Percentiles rank a stretch among this genome's conserved stretches.
These are phyloP conservation scores for Trametes cubensis DNA, from an alignment of 768 basidiomycete genomes.

Conservation along the genomic window DNA sequence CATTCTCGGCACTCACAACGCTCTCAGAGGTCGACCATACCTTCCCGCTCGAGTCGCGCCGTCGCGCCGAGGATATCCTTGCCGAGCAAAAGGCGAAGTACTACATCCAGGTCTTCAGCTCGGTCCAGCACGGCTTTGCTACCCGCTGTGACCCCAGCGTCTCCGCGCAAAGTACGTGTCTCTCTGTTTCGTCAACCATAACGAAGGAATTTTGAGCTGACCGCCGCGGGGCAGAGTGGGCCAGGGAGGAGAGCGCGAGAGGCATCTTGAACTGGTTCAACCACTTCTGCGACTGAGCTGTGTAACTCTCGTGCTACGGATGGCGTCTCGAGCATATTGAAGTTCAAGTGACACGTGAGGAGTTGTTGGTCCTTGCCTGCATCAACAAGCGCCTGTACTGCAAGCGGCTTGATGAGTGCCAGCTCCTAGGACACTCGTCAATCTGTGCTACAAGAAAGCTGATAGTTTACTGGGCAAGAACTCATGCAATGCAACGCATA, in stretches of 20 bases:
- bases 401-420: too few relatives aligned
- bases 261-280: slow-evolving; percentile 26
- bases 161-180: neutral
- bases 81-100: slow-evolving; percentile 54
- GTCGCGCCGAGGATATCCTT: slow-evolving; percentile 58
- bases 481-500: too few relatives aligned
- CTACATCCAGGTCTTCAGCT: slow-evolving; percentile 59
- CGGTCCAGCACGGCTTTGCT: slow-evolving; percentile 39
- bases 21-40: slow-evolving; percentile 51
- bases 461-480: too few relatives aligned
- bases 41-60: slow-evolving; percentile 54
- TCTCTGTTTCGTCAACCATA: too few relatives aligned
- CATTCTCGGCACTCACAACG: neutral
- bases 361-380: too few relatives aligned
- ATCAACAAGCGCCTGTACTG: too few relatives aligned
- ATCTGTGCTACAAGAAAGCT: too few relatives aligned
- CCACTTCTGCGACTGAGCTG: slow-evolving; percentile 7
- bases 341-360: too few relatives aligned
- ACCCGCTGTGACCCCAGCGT: slow-evolving; percentile 2
- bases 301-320: too few relatives aligned
- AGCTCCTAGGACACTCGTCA: too few relatives aligned
- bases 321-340: too few relatives aligned
- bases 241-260: slow-evolving; percentile 27
- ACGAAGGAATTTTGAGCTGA: too few relatives aligned
- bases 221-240: slow-evolving; percentile 18